Evolutionary conservation across 2,329 filamentous ascomycete genomes (phyloP).

Genomic region (Alternaria metachromatica): DNA sequence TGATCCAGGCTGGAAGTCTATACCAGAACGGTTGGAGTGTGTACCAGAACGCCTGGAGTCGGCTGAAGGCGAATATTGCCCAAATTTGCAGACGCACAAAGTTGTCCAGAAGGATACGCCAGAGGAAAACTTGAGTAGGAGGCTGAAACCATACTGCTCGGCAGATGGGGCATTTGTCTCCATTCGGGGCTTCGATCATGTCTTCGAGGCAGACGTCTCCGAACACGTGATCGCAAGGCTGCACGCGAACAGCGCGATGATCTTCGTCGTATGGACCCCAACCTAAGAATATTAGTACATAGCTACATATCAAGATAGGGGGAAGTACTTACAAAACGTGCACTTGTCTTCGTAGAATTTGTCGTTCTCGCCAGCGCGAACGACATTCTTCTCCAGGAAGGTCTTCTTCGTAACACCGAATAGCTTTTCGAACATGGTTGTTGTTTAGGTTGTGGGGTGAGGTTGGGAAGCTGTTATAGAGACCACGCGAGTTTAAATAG

Average conservation of each 20-base stretch:
- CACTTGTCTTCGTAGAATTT: conserved; percentile 21
- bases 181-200: conserved; percentile 4
- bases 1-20: not conserved
- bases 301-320: not conserved
- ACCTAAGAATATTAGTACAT: not conserved
- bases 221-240: conserved; percentile 25
- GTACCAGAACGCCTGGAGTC: not conserved
- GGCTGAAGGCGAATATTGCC: not conserved
- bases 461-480: not conserved
- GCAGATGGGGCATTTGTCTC: conserved; percentile 19
- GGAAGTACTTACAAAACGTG: conserved; percentile 1
- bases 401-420: conserved; percentile 2
- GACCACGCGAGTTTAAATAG: not conserved
- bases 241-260: conserved; percentile 15
- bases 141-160: conserved; percentile 1
- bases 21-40: not conserved
- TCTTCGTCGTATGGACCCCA: conserved; percentile 18
- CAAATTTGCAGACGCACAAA: not conserved
- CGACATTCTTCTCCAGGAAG: conserved; percentile 9
- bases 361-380: conserved; percentile 19
- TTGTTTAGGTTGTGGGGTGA: not conserved
- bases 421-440: conserved; percentile 1
- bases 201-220: conserved; percentile 12
- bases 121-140: not conserved
- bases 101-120: not conserved